phyloP scores from a whole-genome alignment of 768 basidiomycete genomes.

The Galerina marginata region DNA sequence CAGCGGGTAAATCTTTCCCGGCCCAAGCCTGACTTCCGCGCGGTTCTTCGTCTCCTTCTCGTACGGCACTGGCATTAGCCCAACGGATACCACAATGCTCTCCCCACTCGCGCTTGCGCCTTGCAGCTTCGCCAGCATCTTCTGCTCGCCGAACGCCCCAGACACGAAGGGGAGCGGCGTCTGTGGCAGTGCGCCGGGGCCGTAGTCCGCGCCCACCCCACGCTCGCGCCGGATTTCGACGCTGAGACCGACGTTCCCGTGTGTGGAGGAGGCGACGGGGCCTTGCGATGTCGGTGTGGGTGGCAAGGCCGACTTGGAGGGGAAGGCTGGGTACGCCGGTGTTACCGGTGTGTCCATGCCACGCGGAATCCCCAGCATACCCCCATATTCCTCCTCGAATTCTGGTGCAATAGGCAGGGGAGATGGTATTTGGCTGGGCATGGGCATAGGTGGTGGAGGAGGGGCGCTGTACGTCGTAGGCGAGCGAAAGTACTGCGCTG shows the following conservation, averaged over 20 bases:
- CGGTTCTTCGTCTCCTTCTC: constrained; percentile 19
- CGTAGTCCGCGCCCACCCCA: constrained; percentile 41
- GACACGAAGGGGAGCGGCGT: constrained; percentile 63
- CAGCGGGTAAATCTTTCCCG: constrained; percentile 68
- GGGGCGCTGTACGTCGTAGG: constrained; percentile 63
- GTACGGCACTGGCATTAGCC: constrained; percentile 41
- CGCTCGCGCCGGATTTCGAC: constrained; percentile 73
- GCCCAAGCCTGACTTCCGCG: constrained; percentile 26
- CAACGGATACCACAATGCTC: constrained; percentile 74
- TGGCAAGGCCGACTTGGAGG: constrained; percentile 48
- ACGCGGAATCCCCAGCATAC: constrained; percentile 14
- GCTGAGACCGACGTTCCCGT: constrained; percentile 57
- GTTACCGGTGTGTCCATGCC: constrained; percentile 52
- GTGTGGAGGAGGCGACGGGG: constrained; percentile 55
- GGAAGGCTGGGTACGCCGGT: constrained; percentile 77
- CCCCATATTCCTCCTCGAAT: constrained; percentile 18
- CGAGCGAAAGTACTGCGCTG: constrained; percentile 45
- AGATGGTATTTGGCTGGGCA: constrained; percentile 21
- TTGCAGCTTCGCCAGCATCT: constrained; percentile 34
- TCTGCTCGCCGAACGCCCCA: constrained; percentile 47
- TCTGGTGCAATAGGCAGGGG: constrained; percentile 19
- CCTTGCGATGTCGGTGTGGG: constrained; percentile 62
- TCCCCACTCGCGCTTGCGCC: constrained; percentile 48
- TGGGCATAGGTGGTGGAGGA: constrained; percentile 35
- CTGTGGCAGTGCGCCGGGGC: constrained; percentile 40